Evolutionary conservation across 495 filamentous ascomycete species (phyloP), one percentile per base, ranked within the genome.

Genomic region (Aspergillus avenaceus): DNA sequence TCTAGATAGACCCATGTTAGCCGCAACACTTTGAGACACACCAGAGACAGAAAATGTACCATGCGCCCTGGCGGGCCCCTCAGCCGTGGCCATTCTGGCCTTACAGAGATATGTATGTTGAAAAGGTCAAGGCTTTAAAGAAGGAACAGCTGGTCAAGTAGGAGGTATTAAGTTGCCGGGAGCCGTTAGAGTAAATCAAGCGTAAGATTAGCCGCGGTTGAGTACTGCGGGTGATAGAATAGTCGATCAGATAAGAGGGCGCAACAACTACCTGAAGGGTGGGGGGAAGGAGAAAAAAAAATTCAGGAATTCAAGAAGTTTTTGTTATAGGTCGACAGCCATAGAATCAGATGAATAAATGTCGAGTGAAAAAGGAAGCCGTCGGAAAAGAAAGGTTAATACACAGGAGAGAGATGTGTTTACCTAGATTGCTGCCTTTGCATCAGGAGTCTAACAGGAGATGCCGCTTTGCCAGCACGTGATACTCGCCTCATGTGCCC

Each of bases 61-160:
- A 67, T 83, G 79, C 50, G 83, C 72, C 67, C 82, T 71, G 28
- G 82, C 62, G 41, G 85, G 75, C 49, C 82, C 72, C 64, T 85
- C 86, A 56, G 81, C 75, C 63, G 85, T 85, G 59, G 85, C 84
- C 85, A 88, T 88, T 28, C 54, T 65, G 48, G 41, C 50, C 49
- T 42, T 23, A n/a, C 41, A 53, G 14, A 25, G 21, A 32, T 29
- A 45, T 29, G 26, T 11, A 18, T 5, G 31, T 14, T 37, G 23
- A 51, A 8, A 47, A 36, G 50, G 25, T n/a, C 24, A 21, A 11
- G 16, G 18, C 26, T 12, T 16, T 26, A 18, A 9, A 32, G 26
- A 22, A 8, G n/a, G 12, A 2, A 38, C 16, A 19, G 16, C 5
- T 3, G 3, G 34, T 4, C 34, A 38, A 7, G 6, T 38, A 38